Conservation (phyloP, 495 filamentous ascomycete species). For the Neohortaea acidophila region DNA sequence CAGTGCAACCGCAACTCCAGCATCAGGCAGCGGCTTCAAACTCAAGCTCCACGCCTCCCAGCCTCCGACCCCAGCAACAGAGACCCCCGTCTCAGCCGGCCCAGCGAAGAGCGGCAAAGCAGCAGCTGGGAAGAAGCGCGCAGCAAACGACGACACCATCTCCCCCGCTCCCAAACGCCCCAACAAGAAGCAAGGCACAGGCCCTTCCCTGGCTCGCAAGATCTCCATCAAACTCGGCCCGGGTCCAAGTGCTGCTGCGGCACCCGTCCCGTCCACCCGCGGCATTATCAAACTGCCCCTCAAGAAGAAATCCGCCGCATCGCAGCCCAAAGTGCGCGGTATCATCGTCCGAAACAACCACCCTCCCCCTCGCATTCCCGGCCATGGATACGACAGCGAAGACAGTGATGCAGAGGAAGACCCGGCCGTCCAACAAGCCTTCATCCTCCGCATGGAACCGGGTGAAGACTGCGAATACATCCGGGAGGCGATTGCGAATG, state of each 20-base stretch:
- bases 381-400: constrained; percentile 94
- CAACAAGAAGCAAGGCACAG: too few relatives aligned
- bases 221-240: constrained; percentile 9
- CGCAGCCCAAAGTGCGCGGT: constrained; percentile 24
- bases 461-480: constrained; percentile 75
- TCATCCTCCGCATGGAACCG: constrained; percentile 75
- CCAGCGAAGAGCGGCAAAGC: background rate
- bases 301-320: constrained; percentile 1
- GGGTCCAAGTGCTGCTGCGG: too few relatives aligned
- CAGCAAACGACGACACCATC: constrained; percentile 11
- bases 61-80: constrained; percentile 13
- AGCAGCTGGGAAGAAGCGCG: constrained; percentile 10
- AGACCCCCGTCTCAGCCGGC: constrained; percentile 2
- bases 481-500: constrained; percentile 51
- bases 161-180: constrained; percentile 9
- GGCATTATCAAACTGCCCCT: constrained; percentile 17
- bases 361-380: constrained; percentile 44
- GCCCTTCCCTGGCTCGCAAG: constrained; percentile 16
- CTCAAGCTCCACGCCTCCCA: constrained; percentile 33
- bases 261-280: background rate
- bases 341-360: constrained; percentile 32
- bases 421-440: constrained; percentile 72
- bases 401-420: constrained; percentile 78
- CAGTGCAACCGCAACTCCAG: constrained; percentile 24
- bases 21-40: constrained; percentile 26